Evolutionary conservation across 768 basidiomycete genomes (phyloP).

Genomic region (Candolleomyces efflorescens): DNA sequence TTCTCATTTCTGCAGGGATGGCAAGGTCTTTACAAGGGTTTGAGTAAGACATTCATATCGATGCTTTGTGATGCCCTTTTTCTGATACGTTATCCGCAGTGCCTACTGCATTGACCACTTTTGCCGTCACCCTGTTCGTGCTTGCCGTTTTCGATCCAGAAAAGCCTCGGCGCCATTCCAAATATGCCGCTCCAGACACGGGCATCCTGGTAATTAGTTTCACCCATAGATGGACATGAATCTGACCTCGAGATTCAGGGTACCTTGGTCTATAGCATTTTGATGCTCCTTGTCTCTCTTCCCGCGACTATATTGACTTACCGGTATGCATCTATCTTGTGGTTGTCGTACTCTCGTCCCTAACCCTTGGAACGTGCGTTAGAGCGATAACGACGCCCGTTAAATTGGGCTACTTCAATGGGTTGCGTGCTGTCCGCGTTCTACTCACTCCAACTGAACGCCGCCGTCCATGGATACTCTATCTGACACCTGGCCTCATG

Average conservation of each 20-base stretch:
- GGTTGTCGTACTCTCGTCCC: background rate
- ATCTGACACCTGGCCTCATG: conserved; percentile 72
- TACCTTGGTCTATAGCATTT: conserved; percentile 58
- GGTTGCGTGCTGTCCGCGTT: conserved; percentile 55
- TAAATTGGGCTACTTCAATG: conserved; percentile 60
- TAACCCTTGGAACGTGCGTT: conserved; percentile 3
- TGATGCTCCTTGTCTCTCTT: conserved; percentile 59
- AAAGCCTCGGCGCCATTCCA: conserved; percentile 52
- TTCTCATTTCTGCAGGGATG: conserved; percentile 39
- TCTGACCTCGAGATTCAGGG: conserved; percentile 30
- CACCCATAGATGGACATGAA: background rate
- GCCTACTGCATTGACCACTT: conserved; percentile 44
- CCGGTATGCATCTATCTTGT: conserved; percentile 41
- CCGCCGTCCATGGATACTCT: conserved; percentile 73
- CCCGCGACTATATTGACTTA: conserved; percentile 76
- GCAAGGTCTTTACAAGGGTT: conserved; percentile 76
- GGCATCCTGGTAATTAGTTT: conserved; percentile 39
- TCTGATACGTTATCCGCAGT: conserved; percentile 21
- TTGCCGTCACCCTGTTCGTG: conserved; percentile 54
- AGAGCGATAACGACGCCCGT: conserved; percentile 85
- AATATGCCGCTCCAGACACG: conserved; percentile 59
- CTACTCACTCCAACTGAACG: conserved; percentile 81
- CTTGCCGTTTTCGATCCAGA: conserved; percentile 54
- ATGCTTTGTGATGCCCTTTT: background rate
- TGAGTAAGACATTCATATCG: conserved; percentile 36